A percentile compares a stretch with the other conserved stretches of the same genome.
Evolutionary conservation across 305 asterid species (phyloP).

Genomic region (Nicotiana rustica): DNA sequence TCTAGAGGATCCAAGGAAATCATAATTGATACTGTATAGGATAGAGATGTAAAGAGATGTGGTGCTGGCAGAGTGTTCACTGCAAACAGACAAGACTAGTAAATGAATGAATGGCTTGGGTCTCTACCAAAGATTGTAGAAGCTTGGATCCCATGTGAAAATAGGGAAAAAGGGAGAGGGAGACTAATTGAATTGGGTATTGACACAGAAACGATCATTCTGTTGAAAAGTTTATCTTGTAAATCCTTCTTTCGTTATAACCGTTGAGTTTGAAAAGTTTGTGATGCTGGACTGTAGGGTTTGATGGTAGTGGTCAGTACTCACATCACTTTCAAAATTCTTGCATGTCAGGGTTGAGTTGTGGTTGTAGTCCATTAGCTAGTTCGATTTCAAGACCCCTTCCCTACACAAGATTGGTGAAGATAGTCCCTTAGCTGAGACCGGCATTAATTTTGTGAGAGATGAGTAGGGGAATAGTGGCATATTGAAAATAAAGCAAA

Average conservation of each 20-base stretch:
- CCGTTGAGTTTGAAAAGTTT: neutral
- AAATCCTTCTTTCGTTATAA: neutral
- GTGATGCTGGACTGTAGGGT: neutral
- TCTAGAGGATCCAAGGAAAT: neutral
- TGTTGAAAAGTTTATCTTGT: constrained; percentile 5
- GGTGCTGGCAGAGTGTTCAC: constrained; percentile 2
- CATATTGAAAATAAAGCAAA: neutral
- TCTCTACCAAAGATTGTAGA: neutral
- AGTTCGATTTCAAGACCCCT: neutral
- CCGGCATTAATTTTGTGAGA: neutral
- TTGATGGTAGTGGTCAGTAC: neutral
- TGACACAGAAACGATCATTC: neutral
- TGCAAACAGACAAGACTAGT: neutral
- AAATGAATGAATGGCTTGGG: neutral
- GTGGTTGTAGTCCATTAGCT: neutral
- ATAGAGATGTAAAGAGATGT: neutral
- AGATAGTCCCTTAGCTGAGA: neutral
- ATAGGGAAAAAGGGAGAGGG: neutral
- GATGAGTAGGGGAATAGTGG: neutral
- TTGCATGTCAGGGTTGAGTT: neutral
- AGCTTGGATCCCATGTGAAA: neutral
- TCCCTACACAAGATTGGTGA: neutral
- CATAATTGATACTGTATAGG: neutral
- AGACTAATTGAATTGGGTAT: neutral
- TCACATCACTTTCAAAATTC: neutral